phyloP scores from a whole-genome alignment of 208 protist genomes.

The Blechomonas ayalai region DNA sequence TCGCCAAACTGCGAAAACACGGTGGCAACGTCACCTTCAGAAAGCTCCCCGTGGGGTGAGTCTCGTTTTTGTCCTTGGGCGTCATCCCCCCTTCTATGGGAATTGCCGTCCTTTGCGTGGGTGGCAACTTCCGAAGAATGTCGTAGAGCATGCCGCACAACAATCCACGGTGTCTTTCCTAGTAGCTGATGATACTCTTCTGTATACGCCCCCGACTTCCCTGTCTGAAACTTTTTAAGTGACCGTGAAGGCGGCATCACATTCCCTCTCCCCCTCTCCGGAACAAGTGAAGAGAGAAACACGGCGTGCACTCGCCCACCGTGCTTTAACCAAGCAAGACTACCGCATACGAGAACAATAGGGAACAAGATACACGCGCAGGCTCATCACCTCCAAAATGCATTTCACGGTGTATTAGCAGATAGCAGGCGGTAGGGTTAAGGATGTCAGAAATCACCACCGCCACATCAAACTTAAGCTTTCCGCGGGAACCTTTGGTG shows the following conservation, averaged over 20 bases:
- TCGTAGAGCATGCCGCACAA: slow-evolving; percentile 46
- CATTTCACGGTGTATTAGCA: too few species aligned
- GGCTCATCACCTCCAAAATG: too few species aligned
- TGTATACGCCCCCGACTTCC: slow-evolving; percentile 60
- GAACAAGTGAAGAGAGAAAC: slow-evolving; percentile 1
- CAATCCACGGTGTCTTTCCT: slow-evolving; percentile 62
- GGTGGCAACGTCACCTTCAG: slow-evolving; percentile 77
- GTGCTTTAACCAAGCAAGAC: too few species aligned
- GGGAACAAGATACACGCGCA: too few species aligned
- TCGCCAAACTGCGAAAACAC: slow-evolving; percentile 89
- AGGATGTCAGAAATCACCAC: too few species aligned
- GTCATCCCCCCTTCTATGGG: too few species aligned
- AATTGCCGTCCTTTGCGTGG: not conserved
- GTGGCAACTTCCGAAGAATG: not conserved
- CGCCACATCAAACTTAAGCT: too few species aligned
- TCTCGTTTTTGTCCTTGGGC: too few species aligned
- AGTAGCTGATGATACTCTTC: slow-evolving; percentile 65
- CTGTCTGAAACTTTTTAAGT: slow-evolving; percentile 31
- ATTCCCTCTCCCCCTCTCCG: not conserved
- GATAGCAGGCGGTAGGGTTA: too few species aligned
- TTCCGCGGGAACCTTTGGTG: too few species aligned
- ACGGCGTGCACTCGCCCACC: too few species aligned
- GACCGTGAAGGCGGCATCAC: not conserved
- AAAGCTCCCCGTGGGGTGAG: slow-evolving; percentile 33
- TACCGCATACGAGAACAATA: too few species aligned